phyloP scores from a whole-genome alignment of 805 yeast species.

The Candida wancherniae region DNA sequence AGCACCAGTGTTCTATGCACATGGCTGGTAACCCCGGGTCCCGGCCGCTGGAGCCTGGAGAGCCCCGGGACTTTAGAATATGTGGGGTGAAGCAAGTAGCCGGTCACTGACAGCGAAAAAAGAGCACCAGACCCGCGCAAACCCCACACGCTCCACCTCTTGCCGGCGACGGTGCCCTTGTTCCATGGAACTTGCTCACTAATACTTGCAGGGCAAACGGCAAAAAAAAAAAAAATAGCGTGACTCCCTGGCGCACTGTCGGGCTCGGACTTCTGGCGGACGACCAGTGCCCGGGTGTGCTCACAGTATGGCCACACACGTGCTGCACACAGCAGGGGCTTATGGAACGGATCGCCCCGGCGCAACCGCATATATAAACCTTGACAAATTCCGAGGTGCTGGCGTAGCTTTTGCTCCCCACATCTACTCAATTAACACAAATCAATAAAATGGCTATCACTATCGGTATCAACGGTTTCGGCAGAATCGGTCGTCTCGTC shows the following conservation, averaged over 20 bases:
- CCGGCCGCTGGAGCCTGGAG: too few species aligned
- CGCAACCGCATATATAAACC: conserved; percentile 11
- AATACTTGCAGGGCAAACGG: too few species aligned
- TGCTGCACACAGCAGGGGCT: conserved; percentile 7
- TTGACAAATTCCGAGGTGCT: not conserved
- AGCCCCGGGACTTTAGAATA: too few species aligned
- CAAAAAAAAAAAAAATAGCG: not conserved
- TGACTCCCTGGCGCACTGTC: conserved; percentile 4
- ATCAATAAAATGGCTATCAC: conserved; percentile 47
- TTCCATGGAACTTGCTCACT: too few species aligned
- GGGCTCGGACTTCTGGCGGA: conserved; percentile 8
- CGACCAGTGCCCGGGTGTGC: not conserved
- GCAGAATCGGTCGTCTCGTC: conserved; percentile 89
- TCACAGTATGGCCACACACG: conserved; percentile 1
- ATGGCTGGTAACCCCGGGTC: too few species aligned
- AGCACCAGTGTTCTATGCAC: too few species aligned
- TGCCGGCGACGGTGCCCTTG: too few species aligned
- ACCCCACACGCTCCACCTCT: too few species aligned
- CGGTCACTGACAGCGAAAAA: too few species aligned
- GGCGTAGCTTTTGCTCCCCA: not conserved
- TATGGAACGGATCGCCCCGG: conserved; percentile 20
- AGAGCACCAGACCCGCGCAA: too few species aligned
- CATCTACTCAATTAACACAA: conserved; percentile 10
- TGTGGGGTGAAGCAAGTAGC: too few species aligned
- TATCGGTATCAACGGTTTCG: conserved; percentile 92